Evolutionary conservation across 768 basidiomycete genomes (phyloP).

Genomic region (Wakefieldia striispora): DNA sequence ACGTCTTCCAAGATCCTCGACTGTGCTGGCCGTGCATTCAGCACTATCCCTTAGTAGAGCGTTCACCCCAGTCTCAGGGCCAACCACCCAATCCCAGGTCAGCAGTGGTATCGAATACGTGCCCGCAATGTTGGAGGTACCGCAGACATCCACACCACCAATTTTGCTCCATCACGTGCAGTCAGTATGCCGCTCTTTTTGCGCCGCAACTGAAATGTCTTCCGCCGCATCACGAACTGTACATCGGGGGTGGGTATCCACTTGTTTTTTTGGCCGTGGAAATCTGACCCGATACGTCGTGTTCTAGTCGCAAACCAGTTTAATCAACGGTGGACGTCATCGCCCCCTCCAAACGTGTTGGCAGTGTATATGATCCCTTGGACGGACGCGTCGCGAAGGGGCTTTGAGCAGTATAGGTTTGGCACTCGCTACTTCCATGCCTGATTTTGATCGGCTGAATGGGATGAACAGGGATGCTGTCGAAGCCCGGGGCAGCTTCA

Average conservation of each 20-base stretch:
- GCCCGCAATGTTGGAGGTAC: constrained; percentile 16
- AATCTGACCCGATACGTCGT: neutral
- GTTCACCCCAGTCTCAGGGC: neutral
- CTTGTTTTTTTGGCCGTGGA: neutral
- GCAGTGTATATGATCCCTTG: constrained; percentile 24
- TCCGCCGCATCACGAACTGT: constrained; percentile 4
- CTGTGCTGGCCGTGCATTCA: neutral
- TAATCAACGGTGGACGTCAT: constrained; percentile 4
- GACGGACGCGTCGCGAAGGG: constrained; percentile 3
- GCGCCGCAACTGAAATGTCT: constrained; percentile 20
- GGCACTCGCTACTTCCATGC: neutral
- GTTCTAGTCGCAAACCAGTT: constrained; percentile 15
- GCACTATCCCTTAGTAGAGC: neutral
- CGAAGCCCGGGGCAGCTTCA: constrained; percentile 12
- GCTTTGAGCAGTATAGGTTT: constrained; percentile 21
- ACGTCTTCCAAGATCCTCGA: neutral
- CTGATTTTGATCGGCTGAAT: neutral
- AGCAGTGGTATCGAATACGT: neutral
- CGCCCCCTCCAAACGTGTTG: constrained; percentile 9
- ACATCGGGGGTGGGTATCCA: constrained; percentile 3
- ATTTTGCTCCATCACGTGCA: constrained; percentile 21
- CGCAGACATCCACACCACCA: constrained; percentile 14
- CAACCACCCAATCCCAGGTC: neutral
- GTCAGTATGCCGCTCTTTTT: constrained; percentile 4
- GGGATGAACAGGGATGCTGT: constrained; percentile 11